phyloP scores from a whole-genome alignment of 2,329 filamentous ascomycete genomes.

The Aciculosporium take region DNA sequence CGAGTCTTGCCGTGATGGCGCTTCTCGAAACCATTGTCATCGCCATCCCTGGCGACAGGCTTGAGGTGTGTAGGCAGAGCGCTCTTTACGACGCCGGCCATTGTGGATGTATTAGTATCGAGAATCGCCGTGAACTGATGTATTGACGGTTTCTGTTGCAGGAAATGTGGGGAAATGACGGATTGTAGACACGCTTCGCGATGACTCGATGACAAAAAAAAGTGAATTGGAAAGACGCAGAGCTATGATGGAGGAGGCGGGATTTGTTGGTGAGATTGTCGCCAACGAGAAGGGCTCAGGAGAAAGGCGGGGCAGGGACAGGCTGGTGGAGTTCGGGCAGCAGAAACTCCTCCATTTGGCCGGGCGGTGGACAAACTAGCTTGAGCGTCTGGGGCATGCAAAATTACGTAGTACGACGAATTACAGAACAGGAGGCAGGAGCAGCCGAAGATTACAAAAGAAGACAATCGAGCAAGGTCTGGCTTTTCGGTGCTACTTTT shows the following conservation, averaged over 20 bases:
- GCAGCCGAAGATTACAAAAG: not conserved
- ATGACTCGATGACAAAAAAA: not conserved
- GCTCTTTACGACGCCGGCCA: conserved; percentile 58
- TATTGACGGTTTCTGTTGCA: not conserved
- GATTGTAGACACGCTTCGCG: not conserved
- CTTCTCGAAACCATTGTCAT: conserved; percentile 37
- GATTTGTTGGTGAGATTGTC: conserved; percentile 2
- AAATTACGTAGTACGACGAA: too few relatives aligned
- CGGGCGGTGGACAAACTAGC: not conserved
- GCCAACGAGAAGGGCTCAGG: conserved; percentile 1
- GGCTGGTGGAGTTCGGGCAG: not conserved
- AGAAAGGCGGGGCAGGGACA: conserved; percentile 5
- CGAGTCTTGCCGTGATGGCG: conserved; percentile 75
- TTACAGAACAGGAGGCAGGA: not conserved
- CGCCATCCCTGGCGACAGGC: conserved; percentile 32
- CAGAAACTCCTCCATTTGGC: conserved; percentile 2
- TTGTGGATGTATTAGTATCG: conserved; percentile 24
- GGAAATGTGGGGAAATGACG: not conserved
- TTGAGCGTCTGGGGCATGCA: too few relatives aligned
- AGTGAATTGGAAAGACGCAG: not conserved
- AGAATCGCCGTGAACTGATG: not conserved
- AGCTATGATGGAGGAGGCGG: not conserved
- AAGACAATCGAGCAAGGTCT: too few relatives aligned
- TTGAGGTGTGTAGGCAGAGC: conserved; percentile 78
- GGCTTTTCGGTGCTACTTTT: too few relatives aligned